Conservation (phyloP, 2,329 filamentous ascomycete genomes). For the Piedraia hortae region DNA sequence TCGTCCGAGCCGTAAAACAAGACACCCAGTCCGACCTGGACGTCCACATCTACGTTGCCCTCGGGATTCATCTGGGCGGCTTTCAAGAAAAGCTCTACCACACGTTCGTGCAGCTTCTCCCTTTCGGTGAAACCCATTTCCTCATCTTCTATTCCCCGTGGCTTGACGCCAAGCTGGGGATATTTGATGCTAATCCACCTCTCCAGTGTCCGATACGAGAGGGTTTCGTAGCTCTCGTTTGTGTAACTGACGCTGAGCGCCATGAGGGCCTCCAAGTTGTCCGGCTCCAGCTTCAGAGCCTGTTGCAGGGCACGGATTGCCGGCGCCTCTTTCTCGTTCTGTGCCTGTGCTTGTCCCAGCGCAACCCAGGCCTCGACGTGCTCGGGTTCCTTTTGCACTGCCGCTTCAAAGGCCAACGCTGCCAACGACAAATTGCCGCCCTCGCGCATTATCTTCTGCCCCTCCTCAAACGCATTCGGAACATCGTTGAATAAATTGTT, state of each 20-base stretch:
- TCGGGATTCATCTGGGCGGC: slow-evolving; percentile 78
- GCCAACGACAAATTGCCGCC: slow-evolving; percentile 86
- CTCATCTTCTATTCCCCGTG: slow-evolving; percentile 32
- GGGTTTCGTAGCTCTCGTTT: slow-evolving; percentile 94
- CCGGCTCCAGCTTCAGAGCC: slow-evolving; percentile 63
- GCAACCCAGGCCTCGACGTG: slow-evolving; percentile 88
- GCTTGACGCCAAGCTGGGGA: slow-evolving; percentile 47
- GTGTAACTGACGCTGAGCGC: slow-evolving; percentile 89
- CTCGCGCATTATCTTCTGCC: slow-evolving; percentile 72
- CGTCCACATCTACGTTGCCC: slow-evolving; percentile 92
- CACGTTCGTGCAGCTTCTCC: slow-evolving; percentile 63
- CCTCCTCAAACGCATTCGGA: slow-evolving; percentile 71
- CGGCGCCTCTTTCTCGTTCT: slow-evolving; percentile 94
- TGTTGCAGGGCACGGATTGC: slow-evolving; percentile 85
- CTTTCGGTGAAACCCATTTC: slow-evolving; percentile 89
- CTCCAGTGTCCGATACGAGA: slow-evolving; percentile 84
- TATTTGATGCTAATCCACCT: slow-evolving; percentile 94
- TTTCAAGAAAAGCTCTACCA: slow-evolving; percentile 72
- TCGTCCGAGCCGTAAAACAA: slow-evolving; percentile 95
- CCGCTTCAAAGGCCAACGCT: slow-evolving; percentile 82
- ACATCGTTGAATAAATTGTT: slow-evolving; percentile 71
- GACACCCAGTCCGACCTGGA: slow-evolving; percentile 88
- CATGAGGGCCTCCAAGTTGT: slow-evolving; percentile 76
- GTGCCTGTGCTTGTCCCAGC: slow-evolving; percentile 73
- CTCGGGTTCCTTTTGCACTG: slow-evolving; percentile 63